Evolutionary conservation across 2,329 filamentous ascomycete species (phyloP).

Genomic region (Aspergillus neoniger): DNA sequence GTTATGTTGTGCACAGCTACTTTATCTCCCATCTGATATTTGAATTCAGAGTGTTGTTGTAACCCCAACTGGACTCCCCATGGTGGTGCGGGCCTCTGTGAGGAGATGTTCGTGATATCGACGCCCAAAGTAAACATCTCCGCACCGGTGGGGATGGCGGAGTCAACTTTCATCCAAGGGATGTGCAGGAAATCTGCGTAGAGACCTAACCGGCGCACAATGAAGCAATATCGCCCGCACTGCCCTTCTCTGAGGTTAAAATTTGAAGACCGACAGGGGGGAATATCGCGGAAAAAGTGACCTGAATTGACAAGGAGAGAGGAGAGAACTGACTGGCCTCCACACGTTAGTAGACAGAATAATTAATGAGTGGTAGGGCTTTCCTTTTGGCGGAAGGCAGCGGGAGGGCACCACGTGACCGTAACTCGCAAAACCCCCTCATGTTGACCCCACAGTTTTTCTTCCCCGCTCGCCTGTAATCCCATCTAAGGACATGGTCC

Average conservation of each 20-base stretch:
- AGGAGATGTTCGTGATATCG: slow-evolving; percentile 10
- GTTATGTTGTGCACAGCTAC: background rate
- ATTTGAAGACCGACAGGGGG: background rate
- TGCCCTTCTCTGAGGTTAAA: background rate
- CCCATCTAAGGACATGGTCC: slow-evolving; percentile 27
- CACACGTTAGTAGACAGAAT: too few relatives aligned
- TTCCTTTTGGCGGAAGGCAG: background rate
- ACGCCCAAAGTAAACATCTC: slow-evolving; percentile 18
- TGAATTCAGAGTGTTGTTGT: background rate
- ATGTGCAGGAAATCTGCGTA: slow-evolving; percentile 1
- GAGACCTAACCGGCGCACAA: background rate
- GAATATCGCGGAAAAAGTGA: background rate
- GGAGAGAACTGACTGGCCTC: background rate
- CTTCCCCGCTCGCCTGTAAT: slow-evolving; percentile 40
- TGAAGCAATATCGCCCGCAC: background rate
- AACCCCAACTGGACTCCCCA: slow-evolving; percentile 1
- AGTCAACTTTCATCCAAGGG: background rate
- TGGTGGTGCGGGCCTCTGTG: background rate
- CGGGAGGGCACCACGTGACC: slow-evolving; percentile 21
- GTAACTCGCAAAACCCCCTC: slow-evolving; percentile 24
- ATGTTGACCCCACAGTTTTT: slow-evolving; percentile 39
- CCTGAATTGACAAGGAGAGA: background rate
- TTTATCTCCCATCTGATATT: background rate
- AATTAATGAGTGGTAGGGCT: background rate
- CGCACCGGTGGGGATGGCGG: slow-evolving; percentile 25